A percentile compares a stretch with the other conserved stretches of the same genome.
Evolutionary conservation across 176 grass and related monocot genomes (phyloP).

Genomic region (Pontederia paniculata): DNA sequence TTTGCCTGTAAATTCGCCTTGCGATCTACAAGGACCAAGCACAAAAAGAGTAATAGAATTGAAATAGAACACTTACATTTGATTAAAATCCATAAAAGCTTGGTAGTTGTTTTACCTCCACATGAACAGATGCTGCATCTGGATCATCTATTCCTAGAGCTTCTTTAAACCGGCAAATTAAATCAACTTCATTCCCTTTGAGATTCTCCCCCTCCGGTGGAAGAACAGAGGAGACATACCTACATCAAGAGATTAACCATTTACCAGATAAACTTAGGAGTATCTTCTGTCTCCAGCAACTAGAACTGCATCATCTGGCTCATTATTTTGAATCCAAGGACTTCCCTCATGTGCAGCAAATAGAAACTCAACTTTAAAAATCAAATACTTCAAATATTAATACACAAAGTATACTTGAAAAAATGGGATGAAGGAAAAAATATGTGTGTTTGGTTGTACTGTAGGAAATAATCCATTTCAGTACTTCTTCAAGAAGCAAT

Average conservation of each 20-base stretch:
- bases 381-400: not conserved
- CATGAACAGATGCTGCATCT: constrained; percentile 89
- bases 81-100: not conserved
- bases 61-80: not conserved
- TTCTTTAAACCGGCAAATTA: constrained; percentile 76
- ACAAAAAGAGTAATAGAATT: constrained; percentile 5
- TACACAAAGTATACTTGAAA: not conserved
- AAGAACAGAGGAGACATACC: constrained; percentile 82
- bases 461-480: too few species aligned
- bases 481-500: too few species aligned
- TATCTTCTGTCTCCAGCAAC: too few species aligned
- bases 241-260: constrained; percentile 31
- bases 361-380: too few species aligned
- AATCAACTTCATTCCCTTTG: constrained; percentile 75
- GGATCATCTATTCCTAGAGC: constrained; percentile 92
- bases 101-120: constrained; percentile 40
- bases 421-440: too few species aligned
- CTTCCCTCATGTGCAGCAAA: too few species aligned
- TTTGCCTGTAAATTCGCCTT: constrained; percentile 74
- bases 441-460: too few species aligned
- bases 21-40: constrained; percentile 45
- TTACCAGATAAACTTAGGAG: constrained; percentile 20
- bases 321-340: too few species aligned
- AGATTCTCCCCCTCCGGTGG: constrained; percentile 68
- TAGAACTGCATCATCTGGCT: too few species aligned